These are phyloP conservation scores for Metschnikowia hibisci DNA, from an alignment of 805 yeast genomes.

Conservation along the genomic window DNA sequence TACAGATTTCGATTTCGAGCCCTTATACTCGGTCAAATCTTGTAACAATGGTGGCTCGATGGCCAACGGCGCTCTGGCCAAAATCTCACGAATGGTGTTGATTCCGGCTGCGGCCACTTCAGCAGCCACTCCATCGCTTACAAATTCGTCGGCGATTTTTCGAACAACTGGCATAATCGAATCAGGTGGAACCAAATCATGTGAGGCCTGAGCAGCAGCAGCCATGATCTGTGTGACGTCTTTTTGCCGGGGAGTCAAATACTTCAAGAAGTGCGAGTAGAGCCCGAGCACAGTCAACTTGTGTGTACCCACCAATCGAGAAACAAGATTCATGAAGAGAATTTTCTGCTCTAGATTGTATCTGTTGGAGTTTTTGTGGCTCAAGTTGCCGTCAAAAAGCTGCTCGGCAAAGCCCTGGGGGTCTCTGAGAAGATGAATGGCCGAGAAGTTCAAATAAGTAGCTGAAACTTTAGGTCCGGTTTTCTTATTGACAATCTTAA, in stretches of 20 bases:
- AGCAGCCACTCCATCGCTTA: slow-evolving; percentile 96
- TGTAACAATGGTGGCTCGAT: slow-evolving; percentile 84
- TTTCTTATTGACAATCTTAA: slow-evolving; percentile 60
- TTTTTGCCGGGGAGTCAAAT: slow-evolving; percentile 88
- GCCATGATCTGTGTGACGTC: slow-evolving; percentile 97
- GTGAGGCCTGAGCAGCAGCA: slow-evolving; percentile 94
- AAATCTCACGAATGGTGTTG: slow-evolving; percentile 89
- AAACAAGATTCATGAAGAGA: slow-evolving; percentile 78
- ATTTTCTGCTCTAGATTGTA: slow-evolving; percentile 87
- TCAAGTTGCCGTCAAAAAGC: slow-evolving; percentile 67
- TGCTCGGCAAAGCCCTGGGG: slow-evolving; percentile 97
- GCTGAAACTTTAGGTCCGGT: slow-evolving; percentile 50
- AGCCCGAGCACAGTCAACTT: slow-evolving; percentile 86
- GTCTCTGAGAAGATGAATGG: slow-evolving; percentile 88
- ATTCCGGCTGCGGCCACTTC: slow-evolving; percentile 98
- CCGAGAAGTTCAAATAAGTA: slow-evolving; percentile 84
- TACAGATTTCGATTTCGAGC: slow-evolving; percentile 91
- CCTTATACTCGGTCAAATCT: slow-evolving; percentile 85
- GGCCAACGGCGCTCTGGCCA: slow-evolving; percentile 91
- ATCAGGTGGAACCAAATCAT: slow-evolving; percentile 97
- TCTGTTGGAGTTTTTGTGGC: slow-evolving; percentile 63
- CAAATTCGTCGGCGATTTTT: slow-evolving; percentile 95
- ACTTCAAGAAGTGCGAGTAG: slow-evolving; percentile 84
- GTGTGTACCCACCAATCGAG: slow-evolving; percentile 91
- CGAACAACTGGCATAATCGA: slow-evolving; percentile 73